These are phyloP conservation scores for Pneumocystis murina DNA, from an alignment of 1,139 yeast genomes.

Conservation along the genomic window DNA sequence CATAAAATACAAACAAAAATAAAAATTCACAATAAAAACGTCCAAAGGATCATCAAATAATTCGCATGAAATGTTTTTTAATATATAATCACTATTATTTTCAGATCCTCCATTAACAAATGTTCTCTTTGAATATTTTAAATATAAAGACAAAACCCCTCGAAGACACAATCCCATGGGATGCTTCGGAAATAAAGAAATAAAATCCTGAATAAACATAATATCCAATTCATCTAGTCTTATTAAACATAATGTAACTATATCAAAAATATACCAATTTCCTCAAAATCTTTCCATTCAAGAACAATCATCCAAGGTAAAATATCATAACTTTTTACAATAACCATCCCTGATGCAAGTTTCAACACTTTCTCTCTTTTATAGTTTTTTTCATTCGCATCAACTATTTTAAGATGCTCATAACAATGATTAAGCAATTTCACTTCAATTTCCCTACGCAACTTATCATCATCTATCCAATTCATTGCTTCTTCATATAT, in stretches of 20 bases:
- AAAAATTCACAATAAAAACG: conserved; percentile 12
- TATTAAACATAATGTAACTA: neutral
- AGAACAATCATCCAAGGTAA: conserved; percentile 63
- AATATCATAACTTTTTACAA: conserved; percentile 44
- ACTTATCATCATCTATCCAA: conserved; percentile 45
- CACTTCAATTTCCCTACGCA: conserved; percentile 46
- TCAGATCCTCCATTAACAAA: neutral
- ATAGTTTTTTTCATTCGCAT: conserved; percentile 27
- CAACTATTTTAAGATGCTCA: conserved; percentile 36
- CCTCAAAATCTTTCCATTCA: conserved; percentile 55
- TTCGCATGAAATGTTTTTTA: neutral
- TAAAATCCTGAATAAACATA: conserved; percentile 34
- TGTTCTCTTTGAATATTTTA: neutral
- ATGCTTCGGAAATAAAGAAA: conserved; percentile 42
- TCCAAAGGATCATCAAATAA: conserved; percentile 7
- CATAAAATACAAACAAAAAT: conserved; percentile 21
- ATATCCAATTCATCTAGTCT: conserved; percentile 31
- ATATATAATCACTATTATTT: neutral
- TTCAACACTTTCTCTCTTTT: conserved; percentile 35
- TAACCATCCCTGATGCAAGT: conserved; percentile 57
- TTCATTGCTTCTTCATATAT: conserved; percentile 46
- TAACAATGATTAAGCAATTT: conserved; percentile 43
- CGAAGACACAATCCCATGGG: conserved; percentile 24
- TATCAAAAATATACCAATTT: conserved; percentile 22
- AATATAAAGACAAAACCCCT: neutral